Percentiles rank a stretch among this genome's conserved stretches.
phyloP scores from a whole-genome alignment of 2,329 filamentous ascomycete genomes.

The Pyrenophora graminea region DNA sequence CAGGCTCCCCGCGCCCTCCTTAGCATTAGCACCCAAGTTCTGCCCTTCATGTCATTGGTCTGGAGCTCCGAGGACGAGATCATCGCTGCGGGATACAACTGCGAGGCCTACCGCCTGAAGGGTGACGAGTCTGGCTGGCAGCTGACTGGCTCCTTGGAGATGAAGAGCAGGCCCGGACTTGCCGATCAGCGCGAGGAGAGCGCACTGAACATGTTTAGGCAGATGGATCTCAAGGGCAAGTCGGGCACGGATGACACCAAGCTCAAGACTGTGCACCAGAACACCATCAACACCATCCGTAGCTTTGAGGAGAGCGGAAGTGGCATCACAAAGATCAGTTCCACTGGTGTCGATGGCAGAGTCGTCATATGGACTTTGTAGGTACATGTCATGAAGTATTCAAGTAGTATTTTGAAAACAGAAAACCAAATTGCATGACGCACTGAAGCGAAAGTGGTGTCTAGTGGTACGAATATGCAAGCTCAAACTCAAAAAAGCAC shows the following conservation, averaged over 20 bases:
- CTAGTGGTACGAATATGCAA: conserved; percentile 1
- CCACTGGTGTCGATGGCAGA: conserved; percentile 54
- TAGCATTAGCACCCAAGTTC: conserved; percentile 83
- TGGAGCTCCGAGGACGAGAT: conserved; percentile 94
- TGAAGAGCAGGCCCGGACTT: conserved; percentile 65
- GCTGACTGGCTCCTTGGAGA: conserved; percentile 78
- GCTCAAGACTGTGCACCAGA: conserved; percentile 94
- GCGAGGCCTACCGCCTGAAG: conserved; percentile 86
- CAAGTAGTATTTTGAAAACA: background rate
- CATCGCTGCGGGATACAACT: conserved; percentile 87
- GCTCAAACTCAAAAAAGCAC: background rate
- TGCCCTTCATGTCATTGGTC: conserved; percentile 90
- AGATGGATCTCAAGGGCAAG: conserved; percentile 98
- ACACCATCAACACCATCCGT: conserved; percentile 86
- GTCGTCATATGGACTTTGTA: conserved; percentile 55
- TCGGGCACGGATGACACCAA: conserved; percentile 76
- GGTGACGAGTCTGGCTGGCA: conserved; percentile 83
- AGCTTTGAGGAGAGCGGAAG: conserved; percentile 70
- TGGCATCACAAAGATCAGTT: conserved; percentile 78
- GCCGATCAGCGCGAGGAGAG: conserved; percentile 78
- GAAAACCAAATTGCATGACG: conserved; percentile 8
- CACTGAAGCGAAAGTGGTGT: conserved; percentile 19
- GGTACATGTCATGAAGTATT: background rate
- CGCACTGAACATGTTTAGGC: conserved; percentile 95
- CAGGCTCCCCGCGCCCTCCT: conserved; percentile 89